Base-by-base conservation (phyloP, 164 flowering plant species). In the Vitis riparia region DNA sequence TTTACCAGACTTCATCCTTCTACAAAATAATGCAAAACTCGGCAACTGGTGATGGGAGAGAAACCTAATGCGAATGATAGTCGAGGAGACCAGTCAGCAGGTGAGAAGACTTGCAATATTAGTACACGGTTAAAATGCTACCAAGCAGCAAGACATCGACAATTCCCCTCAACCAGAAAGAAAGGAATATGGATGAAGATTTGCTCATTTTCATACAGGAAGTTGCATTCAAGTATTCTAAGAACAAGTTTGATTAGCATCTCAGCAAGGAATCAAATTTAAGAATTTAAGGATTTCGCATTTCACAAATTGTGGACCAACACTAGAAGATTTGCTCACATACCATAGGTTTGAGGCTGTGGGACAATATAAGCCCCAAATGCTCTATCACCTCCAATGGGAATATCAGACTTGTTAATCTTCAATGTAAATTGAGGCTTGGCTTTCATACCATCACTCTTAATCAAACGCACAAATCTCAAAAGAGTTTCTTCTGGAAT, bases 401-500 rank as follows among this genome's bases (percentile, higher is more conserved):
- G 97, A 65, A 92, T 74, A 66, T 95, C 95, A 29, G 93, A 83
- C 76, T 86, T 85, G 76, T 95, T 87, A 59, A 90, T 71, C 74
- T 88, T 91, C 59, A 88, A 86, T 13, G 89, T 78, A 77, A 95
- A 92, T 68, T 77, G 88, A 75, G 99, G 97, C 78, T 88, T 94
- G 9, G 84, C 97, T 80, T 80, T 86, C 17, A 94, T 78, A 15
- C 99, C 99, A 29, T 83, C 84, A 62, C 80, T 85, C 85, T 92
- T 94, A 44, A 89, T 86, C 78, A 88, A 66, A 59, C 88, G 92
- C 71, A 94, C 90, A 74, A 81, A 92, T 80, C 97, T 84, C 83
- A 92, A 72, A 13, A 92, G 88, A 68, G 87, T 81, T 59, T 94
- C 99, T 76, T 94, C 99, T 55, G 97, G 95, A 75, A 94, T 60